Evolutionary conservation across 176 grass and related monocot genomes (phyloP).

Genomic region (Aegilops bicornis): DNA sequence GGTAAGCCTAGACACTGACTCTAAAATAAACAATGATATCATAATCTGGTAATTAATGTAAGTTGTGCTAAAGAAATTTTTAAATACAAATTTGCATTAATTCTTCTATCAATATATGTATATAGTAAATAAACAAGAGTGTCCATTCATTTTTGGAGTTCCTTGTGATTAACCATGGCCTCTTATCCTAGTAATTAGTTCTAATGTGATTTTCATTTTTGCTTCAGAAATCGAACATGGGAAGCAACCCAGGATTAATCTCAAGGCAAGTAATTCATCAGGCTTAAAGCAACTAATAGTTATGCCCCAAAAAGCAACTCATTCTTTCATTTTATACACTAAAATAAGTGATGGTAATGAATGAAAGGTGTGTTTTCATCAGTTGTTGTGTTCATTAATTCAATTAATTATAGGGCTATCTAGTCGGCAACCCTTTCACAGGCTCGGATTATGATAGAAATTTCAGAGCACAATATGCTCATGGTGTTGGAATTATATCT

Average conservation of each 20-base stretch:
- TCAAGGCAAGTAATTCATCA: slow-evolving; percentile 30
- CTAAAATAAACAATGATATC: not conserved
- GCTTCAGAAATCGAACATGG: slow-evolving; percentile 35
- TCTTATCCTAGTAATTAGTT: not conserved
- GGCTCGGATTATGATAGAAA: slow-evolving; percentile 3
- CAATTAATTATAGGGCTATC: slow-evolving; percentile 40
- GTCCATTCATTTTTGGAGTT: not conserved
- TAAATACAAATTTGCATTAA: no score
- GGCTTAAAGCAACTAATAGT: not conserved
- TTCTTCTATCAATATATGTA: no score
- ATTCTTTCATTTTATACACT: no score
- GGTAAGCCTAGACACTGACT: slow-evolving; percentile 21
- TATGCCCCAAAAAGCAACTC: no score
- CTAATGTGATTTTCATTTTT: not conserved
- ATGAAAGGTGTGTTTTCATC: not conserved
- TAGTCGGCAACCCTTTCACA: slow-evolving; percentile 47
- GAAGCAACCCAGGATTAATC: slow-evolving; percentile 31
- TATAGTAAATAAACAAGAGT: no score
- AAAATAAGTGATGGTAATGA: not conserved
- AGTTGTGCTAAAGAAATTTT: no score
- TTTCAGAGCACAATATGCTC: slow-evolving; percentile 26
- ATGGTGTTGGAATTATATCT: slow-evolving; percentile 59
- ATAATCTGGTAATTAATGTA: no score
- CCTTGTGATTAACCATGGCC: not conserved
- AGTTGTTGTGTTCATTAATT: not conserved